These are phyloP conservation scores for Amauroascus niger DNA, from an alignment of 2,329 filamentous ascomycete genomes.

Conservation along the genomic window DNA sequence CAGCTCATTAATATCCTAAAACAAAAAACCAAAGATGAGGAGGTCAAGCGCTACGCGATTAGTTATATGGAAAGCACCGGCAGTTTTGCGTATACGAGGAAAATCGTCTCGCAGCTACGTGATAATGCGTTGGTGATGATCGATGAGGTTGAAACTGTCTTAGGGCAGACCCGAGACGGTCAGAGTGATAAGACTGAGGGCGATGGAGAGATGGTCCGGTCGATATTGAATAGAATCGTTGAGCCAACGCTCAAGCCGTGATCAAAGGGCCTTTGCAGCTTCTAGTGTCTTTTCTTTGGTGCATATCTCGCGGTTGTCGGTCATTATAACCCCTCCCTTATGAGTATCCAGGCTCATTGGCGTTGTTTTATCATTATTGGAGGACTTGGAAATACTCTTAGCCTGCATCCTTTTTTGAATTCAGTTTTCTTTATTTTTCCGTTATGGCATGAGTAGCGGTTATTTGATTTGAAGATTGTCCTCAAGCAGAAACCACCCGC, in stretches of 20 bases:
- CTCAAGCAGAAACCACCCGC: not conserved
- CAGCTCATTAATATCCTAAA: slow-evolving; percentile 80
- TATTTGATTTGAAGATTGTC: not conserved
- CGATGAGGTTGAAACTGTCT: slow-evolving; percentile 51
- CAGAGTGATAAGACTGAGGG: slow-evolving; percentile 22
- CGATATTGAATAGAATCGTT: slow-evolving; percentile 60
- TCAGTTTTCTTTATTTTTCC: not conserved
- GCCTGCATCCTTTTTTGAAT: not conserved
- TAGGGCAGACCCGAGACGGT: not conserved
- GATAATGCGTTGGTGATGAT: slow-evolving; percentile 54
- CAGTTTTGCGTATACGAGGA: slow-evolving; percentile 75
- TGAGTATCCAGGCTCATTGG: not conserved
- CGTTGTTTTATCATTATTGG: not conserved
- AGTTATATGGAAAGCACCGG: slow-evolving; percentile 82
- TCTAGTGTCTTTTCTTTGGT: not conserved
- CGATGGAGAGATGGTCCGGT: slow-evolving; percentile 51
- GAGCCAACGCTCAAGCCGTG: slow-evolving; percentile 27
- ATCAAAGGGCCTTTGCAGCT: not conserved
- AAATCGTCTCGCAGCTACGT: slow-evolving; percentile 55
- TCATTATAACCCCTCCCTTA: not conserved
- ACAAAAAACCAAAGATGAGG: slow-evolving; percentile 70
- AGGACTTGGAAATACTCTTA: not conserved
- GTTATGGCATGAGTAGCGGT: not conserved
- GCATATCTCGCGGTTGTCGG: not conserved
- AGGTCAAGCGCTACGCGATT: slow-evolving; percentile 83